These are phyloP conservation scores for Bruguiera sexangula DNA, from an alignment of 345 rosid genomes.

Conservation along the genomic window DNA sequence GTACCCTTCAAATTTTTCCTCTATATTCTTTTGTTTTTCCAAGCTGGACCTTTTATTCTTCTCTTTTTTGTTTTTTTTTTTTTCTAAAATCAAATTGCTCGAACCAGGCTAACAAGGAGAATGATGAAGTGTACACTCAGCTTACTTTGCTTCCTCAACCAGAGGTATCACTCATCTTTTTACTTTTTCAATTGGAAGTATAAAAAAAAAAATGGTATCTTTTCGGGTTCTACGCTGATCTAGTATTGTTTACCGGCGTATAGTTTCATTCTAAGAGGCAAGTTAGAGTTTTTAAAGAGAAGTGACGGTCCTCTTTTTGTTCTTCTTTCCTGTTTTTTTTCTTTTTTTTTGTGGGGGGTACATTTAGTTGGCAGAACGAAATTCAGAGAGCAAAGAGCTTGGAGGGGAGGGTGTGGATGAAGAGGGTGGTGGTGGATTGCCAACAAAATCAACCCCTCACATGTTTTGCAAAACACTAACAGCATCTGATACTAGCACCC, in stretches of 20 bases:
- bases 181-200: neutral
- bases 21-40: conserved; percentile 11
- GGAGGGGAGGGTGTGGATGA: conserved; percentile 48
- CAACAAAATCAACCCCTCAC: conserved; percentile 62
- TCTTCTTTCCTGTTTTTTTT: neutral
- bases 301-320: conserved; percentile 15
- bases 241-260: conserved; percentile 1
- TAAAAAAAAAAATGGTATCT: neutral
- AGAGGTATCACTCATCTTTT: conserved; percentile 42
- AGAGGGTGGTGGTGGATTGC: conserved; percentile 49
- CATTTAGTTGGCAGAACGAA: conserved; percentile 46
- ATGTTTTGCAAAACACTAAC: conserved; percentile 90
- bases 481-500: conserved; percentile 92
- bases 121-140: conserved; percentile 83
- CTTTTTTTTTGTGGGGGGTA: neutral
- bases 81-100: neutral
- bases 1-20: conserved; percentile 16
- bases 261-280: conserved; percentile 8
- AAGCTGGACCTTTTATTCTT: conserved; percentile 11
- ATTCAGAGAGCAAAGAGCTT: conserved; percentile 49
- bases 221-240: neutral
- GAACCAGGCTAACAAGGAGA: conserved; percentile 78
- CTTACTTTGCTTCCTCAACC: conserved; percentile 67
- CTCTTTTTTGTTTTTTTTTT: conserved; percentile 1
- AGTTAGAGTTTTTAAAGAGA: neutral